Base-by-base conservation (phyloP, 2,329 filamentous ascomycete genomes). In the Aspergillus hiratsukae region DNA sequence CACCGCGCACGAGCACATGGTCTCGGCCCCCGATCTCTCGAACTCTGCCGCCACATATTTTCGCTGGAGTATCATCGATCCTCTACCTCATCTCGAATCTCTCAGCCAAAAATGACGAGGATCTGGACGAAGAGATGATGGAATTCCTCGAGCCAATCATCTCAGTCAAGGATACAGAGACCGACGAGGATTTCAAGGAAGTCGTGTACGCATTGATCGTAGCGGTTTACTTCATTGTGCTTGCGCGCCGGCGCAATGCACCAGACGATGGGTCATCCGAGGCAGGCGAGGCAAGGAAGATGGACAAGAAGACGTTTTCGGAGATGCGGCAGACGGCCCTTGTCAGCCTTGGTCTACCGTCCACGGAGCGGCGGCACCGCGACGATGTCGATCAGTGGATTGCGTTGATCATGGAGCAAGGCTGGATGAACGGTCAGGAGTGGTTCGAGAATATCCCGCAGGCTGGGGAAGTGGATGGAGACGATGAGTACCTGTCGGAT, bases 21-120 rank as follows among this genome's bases (percentile, higher is more conserved):
- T 74, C 72, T 9, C 68, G 72, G 8, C 71, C 71, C 23, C 67
- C 72, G 8, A 69, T 76, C 3, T 75, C 74, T 1, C 63, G 69
- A 28, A 79, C 78, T 3, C 81, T 91, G 3, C 84, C 84, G 0
- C 88, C 88, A 0, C 89, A 91, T 53, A 82, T 95, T 0, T 83
- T 90, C 50, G 87, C 89, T 0, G 91, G 89, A 1, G 80, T 91
- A 52, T 87, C 77, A 27, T 80, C 77, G 3, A 88, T 77, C 74
- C 64, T 81, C 48, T 85, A 83, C 40, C 63, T 75, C 35, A 64
- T 73, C 11, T 65, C 67, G 14, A 62, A 72, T 75, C 49, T 74
- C 72, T 51, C 74, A 72, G 56, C 77, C 78, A 59, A 81, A 77
- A 62, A 75, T 74, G 49, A 80, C 82, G 72, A 71, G 4, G 72